These are phyloP conservation scores for Pseudocohnilembus persalinus DNA, from an alignment of 169 alveolate species.

Conservation along the genomic window DNA sequence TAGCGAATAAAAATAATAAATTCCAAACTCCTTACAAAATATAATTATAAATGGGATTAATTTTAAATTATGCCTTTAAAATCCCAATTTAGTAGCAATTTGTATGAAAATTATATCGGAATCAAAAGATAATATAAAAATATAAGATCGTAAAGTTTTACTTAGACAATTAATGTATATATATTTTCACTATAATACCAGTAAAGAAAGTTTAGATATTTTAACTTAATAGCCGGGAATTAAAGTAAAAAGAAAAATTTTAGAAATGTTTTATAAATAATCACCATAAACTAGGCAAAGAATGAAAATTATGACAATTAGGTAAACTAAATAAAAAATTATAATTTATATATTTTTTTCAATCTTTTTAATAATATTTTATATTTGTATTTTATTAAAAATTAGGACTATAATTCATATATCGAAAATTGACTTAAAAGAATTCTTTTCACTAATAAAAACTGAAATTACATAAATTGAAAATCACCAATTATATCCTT, in stretches of 20 bases:
- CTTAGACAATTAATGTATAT: slow-evolving; percentile 22
- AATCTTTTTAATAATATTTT: not conserved
- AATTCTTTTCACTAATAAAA: slow-evolving; percentile 21
- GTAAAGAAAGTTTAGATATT: slow-evolving; percentile 3
- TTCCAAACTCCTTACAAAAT: no score
- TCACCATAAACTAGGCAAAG: slow-evolving; percentile 35
- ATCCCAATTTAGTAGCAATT: slow-evolving; percentile 45
- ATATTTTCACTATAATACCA: slow-evolving; percentile 46
- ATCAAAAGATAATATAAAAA: slow-evolving; percentile 11
- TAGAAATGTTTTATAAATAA: slow-evolving; percentile 22
- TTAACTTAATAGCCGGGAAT: slow-evolving; percentile 9
- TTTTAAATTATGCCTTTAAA: slow-evolving; percentile 26
- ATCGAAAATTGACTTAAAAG: slow-evolving; percentile 13
- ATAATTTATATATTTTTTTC: not conserved
- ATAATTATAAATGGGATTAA: slow-evolving; percentile 23
- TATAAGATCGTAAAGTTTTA: slow-evolving; percentile 4
- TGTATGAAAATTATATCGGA: slow-evolving; percentile 37
- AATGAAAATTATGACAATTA: slow-evolving; percentile 34
- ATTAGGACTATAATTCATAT: slow-evolving; percentile 32
- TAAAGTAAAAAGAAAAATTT: not conserved
- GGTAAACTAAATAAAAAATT: no score
- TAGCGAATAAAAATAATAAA: no score
- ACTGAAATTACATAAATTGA: slow-evolving; percentile 35
- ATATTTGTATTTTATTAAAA: not conserved
- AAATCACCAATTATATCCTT: slow-evolving; percentile 41